These are phyloP conservation scores for Leccinum longicurvipes DNA, from an alignment of 768 basidiomycete genomes.

Conservation along the genomic window DNA sequence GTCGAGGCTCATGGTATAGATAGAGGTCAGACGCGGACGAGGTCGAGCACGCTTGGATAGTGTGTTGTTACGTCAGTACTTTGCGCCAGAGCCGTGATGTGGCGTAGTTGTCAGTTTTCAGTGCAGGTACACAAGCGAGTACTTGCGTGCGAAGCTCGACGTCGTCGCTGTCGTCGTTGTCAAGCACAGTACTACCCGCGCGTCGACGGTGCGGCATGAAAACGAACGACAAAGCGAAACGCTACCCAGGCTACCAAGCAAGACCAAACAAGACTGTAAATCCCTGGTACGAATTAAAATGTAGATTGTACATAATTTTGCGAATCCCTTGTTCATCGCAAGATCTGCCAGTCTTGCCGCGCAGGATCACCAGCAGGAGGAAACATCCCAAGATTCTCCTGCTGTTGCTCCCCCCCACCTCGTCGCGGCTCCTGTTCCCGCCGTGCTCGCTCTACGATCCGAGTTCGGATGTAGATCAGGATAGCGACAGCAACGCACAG, in stretches of 20 bases:
- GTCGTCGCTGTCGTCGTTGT: slow-evolving; percentile 9
- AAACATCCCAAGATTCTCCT: slow-evolving; percentile 45
- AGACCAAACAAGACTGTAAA: slow-evolving; percentile 18
- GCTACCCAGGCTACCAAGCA: slow-evolving; percentile 18
- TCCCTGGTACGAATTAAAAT: no score
- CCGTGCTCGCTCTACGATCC: slow-evolving; percentile 70
- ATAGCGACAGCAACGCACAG: slow-evolving; percentile 72
- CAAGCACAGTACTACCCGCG: neutral
- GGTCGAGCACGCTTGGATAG: neutral
- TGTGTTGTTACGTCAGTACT: no score
- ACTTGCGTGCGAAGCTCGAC: slow-evolving; percentile 1
- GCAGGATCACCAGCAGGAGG: slow-evolving; percentile 64
- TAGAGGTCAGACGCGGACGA: neutral
- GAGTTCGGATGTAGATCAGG: slow-evolving; percentile 74
- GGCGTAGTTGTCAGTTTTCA: no score
- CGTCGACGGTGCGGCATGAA: slow-evolving; percentile 6
- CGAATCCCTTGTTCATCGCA: slow-evolving; percentile 28
- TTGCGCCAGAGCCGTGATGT: no score
- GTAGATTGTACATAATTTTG: neutral
- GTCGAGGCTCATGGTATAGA: slow-evolving; percentile 47
- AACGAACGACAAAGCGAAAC: neutral
- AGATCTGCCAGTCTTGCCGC: slow-evolving; percentile 62
- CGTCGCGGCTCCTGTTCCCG: slow-evolving; percentile 53
- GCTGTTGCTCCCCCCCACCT: slow-evolving; percentile 26
- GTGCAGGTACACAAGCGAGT: neutral